Evolutionary conservation across 495 filamentous ascomycete genomes (phyloP).

Genomic region (Penicillium macrosclerotiorum): DNA sequence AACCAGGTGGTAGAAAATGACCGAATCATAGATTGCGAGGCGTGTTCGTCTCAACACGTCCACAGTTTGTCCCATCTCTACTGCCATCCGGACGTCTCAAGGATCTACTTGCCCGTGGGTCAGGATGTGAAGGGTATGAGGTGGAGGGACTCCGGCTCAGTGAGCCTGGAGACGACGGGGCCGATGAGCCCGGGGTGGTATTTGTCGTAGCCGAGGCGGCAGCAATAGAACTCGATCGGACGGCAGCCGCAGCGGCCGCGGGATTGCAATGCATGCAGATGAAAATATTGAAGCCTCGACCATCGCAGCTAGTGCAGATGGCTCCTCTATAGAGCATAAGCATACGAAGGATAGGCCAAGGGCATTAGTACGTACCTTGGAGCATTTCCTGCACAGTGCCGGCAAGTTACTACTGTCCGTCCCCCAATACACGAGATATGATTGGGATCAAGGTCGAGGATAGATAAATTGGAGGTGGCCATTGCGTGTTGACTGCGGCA

Average conservation of each 20-base stretch:
- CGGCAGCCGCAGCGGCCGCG: slow-evolving; percentile 17
- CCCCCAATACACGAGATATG: slow-evolving; percentile 41
- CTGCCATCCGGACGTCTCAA: slow-evolving; percentile 18
- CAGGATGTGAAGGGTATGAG: slow-evolving; percentile 25
- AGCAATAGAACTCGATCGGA: slow-evolving; percentile 1
- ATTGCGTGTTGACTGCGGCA: slow-evolving; percentile 10
- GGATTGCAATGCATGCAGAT: slow-evolving; percentile 38
- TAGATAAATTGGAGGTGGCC: slow-evolving; percentile 16
- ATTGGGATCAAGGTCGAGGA: slow-evolving; percentile 30
- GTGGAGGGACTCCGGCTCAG: slow-evolving; percentile 34
- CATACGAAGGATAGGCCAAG: background rate
- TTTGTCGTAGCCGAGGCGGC: slow-evolving; percentile 11
- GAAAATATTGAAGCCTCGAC: slow-evolving; percentile 38
- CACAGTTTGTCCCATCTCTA: slow-evolving; percentile 21
- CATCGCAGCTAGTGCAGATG: slow-evolving; percentile 34
- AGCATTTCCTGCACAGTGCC: slow-evolving; percentile 39
- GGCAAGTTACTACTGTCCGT: slow-evolving; percentile 37
- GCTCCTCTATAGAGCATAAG: slow-evolving; percentile 17
- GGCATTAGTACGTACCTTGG: slow-evolving; percentile 29
- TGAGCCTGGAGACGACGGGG: slow-evolving; percentile 27
- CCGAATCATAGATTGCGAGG: slow-evolving; percentile 20
- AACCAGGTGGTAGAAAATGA: background rate
- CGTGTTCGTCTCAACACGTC: slow-evolving; percentile 21
- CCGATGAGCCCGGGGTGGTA: slow-evolving; percentile 27
- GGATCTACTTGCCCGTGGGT: slow-evolving; percentile 7